Base-by-base conservation (phyloP, 805 yeast genomes). In the Saturnispora gosingensis region DNA sequence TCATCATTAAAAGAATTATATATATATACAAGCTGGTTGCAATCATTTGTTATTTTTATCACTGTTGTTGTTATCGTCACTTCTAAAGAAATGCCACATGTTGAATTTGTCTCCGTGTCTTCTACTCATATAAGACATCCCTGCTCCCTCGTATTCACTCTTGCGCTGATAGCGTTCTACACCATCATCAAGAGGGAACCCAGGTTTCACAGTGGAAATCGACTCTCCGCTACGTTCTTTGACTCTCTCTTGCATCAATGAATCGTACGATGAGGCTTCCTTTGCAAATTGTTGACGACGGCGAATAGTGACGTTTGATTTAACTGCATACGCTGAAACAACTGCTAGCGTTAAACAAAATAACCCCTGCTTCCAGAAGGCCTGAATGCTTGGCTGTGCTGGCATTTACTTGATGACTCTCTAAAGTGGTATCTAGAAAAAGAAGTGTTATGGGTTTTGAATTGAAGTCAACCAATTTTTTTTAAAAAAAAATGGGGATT, bases 91-190 rank as follows among this genome's bases (percentile, higher is more conserved):
- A 35, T 56, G 58, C 22, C 54, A 34, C 44, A 32, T 27, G 13
- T 54, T 56, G 43, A 69, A 65, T 49, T 67, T 67, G 56, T 69
- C 72, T 35, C 72, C 72, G 43, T 61, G 61, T 53, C 66, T 65
- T 38, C 71, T 57, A 45, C 70, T 65, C 89, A 54, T 64, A 51
- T 81, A 82, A 46, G 86, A 76, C 50, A 70, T 69, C 0, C 88
- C 87, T 0, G 83, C 73, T 5, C 89, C 91, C 58, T 82, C 86
- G 60, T 75, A 85, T 59, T 76, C 80, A 49, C 83, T 78, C 55
- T 80, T 80, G 54, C 89, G 68, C 43, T 66, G 59, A 22, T 66
- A 68, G 24, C 83, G 66, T 45, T 69, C 68, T 35, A 61, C 66
- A 10, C 58, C 63, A n/a, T 60, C 60, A 20, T 62, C 59, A 7